phyloP scores from a whole-genome alignment of 2,329 filamentous ascomycete genomes.

The Alternaria tenuissima region DNA sequence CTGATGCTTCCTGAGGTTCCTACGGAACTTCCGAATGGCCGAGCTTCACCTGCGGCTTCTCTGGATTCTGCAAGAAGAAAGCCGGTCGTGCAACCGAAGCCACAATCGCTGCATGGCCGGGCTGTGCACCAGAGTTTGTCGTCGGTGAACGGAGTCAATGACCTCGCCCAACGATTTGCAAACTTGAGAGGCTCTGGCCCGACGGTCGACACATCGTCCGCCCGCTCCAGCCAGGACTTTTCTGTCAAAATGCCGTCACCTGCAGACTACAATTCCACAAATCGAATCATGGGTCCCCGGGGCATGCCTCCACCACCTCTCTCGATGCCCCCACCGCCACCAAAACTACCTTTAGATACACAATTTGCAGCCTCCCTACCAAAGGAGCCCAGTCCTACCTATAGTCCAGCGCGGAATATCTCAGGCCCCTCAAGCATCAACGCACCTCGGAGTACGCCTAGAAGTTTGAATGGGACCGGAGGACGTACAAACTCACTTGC shows the following conservation, averaged over 20 bases:
- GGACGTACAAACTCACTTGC: constrained; percentile 64
- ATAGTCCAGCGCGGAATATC: constrained; percentile 78
- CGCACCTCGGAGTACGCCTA: constrained; percentile 70
- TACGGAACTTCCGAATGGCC: constrained; percentile 27
- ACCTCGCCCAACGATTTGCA: constrained; percentile 51
- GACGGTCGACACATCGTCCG: constrained; percentile 32
- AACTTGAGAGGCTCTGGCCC: constrained; percentile 39
- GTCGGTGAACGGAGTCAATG: constrained; percentile 34
- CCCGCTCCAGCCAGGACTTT: constrained; percentile 35
- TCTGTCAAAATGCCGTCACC: constrained; percentile 55
- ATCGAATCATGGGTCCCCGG: constrained; percentile 58
- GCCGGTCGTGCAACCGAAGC: constrained; percentile 69
- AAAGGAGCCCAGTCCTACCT: constrained; percentile 77
- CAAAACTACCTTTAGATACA: constrained; percentile 60
- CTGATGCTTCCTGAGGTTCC: constrained; percentile 48
- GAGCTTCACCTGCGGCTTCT: constrained; percentile 27
- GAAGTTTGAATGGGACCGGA: constrained; percentile 66
- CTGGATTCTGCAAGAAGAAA: constrained; percentile 37
- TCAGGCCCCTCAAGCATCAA: constrained; percentile 71
- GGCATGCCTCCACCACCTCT: constrained; percentile 58
- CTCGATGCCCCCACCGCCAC: constrained; percentile 47
- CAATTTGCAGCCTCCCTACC: constrained; percentile 67
- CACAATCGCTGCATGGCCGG: constrained; percentile 70
- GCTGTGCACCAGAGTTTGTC: constrained; percentile 55
- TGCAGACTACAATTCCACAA: constrained; percentile 45